A percentile compares a stretch with the other conserved stretches of the same genome.
phyloP scores from a whole-genome alignment of 1,139 yeast genomes.

The Kodamaea plutei region DNA sequence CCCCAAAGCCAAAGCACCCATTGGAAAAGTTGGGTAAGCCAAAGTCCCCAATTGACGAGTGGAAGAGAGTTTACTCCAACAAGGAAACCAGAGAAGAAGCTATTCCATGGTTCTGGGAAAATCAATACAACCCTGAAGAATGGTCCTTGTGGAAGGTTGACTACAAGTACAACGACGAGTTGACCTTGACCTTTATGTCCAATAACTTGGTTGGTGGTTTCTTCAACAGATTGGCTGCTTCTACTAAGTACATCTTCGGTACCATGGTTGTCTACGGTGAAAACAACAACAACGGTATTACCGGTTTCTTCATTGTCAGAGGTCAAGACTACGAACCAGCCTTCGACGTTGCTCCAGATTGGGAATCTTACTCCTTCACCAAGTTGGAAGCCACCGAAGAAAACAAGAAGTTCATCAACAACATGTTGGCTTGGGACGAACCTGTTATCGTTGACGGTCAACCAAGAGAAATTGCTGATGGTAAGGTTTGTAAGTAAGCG shows the following conservation, averaged over 20 bases:
- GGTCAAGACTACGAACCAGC: conserved; percentile 93
- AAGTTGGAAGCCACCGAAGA: conserved; percentile 41
- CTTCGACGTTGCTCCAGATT: conserved; percentile 98
- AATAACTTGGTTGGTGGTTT: conserved; percentile 98
- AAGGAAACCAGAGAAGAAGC: conserved; percentile 95
- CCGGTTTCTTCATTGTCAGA: conserved; percentile 92
- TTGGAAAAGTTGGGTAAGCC: conserved; percentile 77
- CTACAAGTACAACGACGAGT: conserved; percentile 97
- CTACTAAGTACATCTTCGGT: conserved; percentile 94
- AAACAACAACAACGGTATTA: conserved; percentile 96
- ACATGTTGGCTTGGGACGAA: conserved; percentile 53
- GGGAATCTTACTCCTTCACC: conserved; percentile 64
- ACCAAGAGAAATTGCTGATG: conserved; percentile 46
- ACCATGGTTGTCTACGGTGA: conserved; percentile 93
- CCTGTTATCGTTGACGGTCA: conserved; percentile 45
- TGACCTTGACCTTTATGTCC: conserved; percentile 96
- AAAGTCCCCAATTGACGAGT: conserved; percentile 76
- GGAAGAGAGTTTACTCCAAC: conserved; percentile 97
- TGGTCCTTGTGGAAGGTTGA: conserved; percentile 95
- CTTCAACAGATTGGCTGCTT: conserved; percentile 91
- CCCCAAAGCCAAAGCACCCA: conserved; percentile 86
- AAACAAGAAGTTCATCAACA: conserved; percentile 38
- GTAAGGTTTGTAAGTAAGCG: conserved; percentile 48
- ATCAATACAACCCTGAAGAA: conserved; percentile 85
- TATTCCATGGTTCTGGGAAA: conserved; percentile 96